Evolutionary conservation across 495 filamentous ascomycete species (phyloP).

Genomic region (Penicillium goetzii): DNA sequence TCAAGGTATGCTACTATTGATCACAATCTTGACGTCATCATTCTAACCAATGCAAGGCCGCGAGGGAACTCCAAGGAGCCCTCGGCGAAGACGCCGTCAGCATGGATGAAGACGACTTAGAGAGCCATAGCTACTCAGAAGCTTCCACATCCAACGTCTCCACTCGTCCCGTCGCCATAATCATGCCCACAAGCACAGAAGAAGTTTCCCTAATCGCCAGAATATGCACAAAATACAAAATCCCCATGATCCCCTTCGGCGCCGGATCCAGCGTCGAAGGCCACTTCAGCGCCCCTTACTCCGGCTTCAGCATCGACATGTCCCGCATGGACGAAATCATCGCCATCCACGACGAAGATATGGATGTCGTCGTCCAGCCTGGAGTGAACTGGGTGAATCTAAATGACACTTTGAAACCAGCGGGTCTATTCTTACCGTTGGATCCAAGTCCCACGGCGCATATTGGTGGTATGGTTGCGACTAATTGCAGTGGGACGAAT

Average conservation of each 20-base stretch:
- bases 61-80: constrained; percentile 12
- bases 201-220: constrained; percentile 80
- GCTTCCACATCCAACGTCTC: constrained; percentile 84
- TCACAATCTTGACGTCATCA: not conserved
- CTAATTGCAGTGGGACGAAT: constrained; percentile 91
- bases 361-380: constrained; percentile 91
- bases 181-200: constrained; percentile 74
- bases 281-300: constrained; percentile 82
- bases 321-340: constrained; percentile 82
- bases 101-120: constrained; percentile 75
- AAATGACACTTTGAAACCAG: constrained; percentile 74
- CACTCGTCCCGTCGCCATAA: constrained; percentile 75
- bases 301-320: constrained; percentile 88
- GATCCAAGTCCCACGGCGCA: constrained; percentile 76
- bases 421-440: constrained; percentile 87
- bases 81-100: constrained; percentile 23
- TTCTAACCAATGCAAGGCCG: constrained; percentile 5
- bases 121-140: constrained; percentile 81
- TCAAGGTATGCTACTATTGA: not conserved
- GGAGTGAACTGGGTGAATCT: constrained; percentile 86
- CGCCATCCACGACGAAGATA: constrained; percentile 77
- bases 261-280: constrained; percentile 86
- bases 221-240: constrained; percentile 76
- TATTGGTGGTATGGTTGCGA: constrained; percentile 96
- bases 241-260: constrained; percentile 85